Conservation (phyloP, 352 stramenopile species). For the Globisporangium mamillatum region DNA sequence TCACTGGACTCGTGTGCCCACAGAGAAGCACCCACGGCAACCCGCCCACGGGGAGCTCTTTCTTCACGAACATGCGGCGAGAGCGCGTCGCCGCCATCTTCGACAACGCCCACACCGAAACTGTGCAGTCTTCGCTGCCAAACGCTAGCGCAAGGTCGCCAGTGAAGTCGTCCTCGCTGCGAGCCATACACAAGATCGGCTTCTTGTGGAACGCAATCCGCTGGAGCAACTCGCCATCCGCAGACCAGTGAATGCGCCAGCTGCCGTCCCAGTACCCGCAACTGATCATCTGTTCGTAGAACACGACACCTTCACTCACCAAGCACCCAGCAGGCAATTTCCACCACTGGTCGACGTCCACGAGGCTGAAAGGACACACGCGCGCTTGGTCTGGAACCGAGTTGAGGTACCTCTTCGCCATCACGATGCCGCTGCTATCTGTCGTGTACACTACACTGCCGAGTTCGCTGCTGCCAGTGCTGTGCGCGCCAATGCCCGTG, state of each 20-base stretch:
- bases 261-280: slow-evolving; percentile 87
- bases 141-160: slow-evolving; percentile 81
- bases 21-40: slow-evolving; percentile 79
- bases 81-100: slow-evolving; percentile 76
- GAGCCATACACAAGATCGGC: slow-evolving; percentile 81
- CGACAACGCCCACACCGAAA: slow-evolving; percentile 84
- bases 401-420: slow-evolving; percentile 79
- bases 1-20: slow-evolving; percentile 73
- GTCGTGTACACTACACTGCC: slow-evolving; percentile 80
- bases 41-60: slow-evolving; percentile 73
- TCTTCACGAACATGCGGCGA: slow-evolving; percentile 84
- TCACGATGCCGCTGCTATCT: slow-evolving; percentile 69
- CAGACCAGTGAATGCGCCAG: slow-evolving; percentile 86
- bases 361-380: slow-evolving; percentile 72
- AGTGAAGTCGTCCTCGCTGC: slow-evolving; percentile 84
- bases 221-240: slow-evolving; percentile 79
- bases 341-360: slow-evolving; percentile 87
- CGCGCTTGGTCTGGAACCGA: slow-evolving; percentile 60
- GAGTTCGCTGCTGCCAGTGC: slow-evolving; percentile 50
- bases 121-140: slow-evolving; percentile 82
- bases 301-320: slow-evolving; percentile 76
- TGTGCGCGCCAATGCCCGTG: slow-evolving; percentile 70
- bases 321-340: slow-evolving; percentile 72
- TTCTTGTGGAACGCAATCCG: slow-evolving; percentile 89
- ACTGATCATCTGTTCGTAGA: slow-evolving; percentile 90